phyloP scores from a whole-genome alignment of 2,329 filamentous ascomycete species.

The Trichoderma brevicompactum region DNA sequence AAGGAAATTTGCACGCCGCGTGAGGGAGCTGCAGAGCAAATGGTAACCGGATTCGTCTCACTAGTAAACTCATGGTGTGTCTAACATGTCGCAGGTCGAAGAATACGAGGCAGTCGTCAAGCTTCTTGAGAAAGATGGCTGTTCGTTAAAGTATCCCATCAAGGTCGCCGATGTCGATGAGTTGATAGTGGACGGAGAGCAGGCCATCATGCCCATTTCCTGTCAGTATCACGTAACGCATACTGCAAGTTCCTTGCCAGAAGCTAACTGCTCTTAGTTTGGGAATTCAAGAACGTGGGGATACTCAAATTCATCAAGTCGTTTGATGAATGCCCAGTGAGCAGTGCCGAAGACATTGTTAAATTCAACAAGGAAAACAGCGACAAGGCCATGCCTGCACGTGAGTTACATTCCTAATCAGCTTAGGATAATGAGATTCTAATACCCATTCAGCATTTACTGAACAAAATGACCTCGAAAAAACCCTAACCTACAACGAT shows the following conservation, averaged over 20 bases:
- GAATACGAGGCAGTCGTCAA: conserved; percentile 3
- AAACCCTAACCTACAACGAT: conserved; percentile 28
- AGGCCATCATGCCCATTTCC: conserved; percentile 12
- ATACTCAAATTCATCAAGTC: conserved; percentile 30
- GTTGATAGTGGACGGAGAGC: not conserved
- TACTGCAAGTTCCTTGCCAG: not conserved
- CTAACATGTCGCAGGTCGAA: not conserved
- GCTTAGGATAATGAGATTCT: rapidly evolving
- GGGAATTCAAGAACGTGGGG: conserved; percentile 35
- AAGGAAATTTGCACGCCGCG: conserved; percentile 27
- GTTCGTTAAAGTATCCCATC: conserved; percentile 3
- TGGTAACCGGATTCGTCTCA: conserved; percentile 3
- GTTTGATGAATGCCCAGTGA: conserved; percentile 31
- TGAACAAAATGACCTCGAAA: conserved; percentile 32
- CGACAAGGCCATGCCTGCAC: conserved; percentile 30
- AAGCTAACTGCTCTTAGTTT: conserved; percentile 23
- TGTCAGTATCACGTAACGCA: not conserved
- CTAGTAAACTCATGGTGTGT: rapidly evolving
- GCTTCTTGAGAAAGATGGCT: not conserved
- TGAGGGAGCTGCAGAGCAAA: conserved; percentile 30
- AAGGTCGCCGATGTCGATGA: not conserved
- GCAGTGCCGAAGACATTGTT: conserved; percentile 29
- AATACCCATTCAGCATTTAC: conserved; percentile 23
- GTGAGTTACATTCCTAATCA: conserved; percentile 8
- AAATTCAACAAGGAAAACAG: conserved; percentile 31